These are phyloP conservation scores for Penicillium steckii DNA, from an alignment of 495 filamentous ascomycete species.

Conservation along the genomic window DNA sequence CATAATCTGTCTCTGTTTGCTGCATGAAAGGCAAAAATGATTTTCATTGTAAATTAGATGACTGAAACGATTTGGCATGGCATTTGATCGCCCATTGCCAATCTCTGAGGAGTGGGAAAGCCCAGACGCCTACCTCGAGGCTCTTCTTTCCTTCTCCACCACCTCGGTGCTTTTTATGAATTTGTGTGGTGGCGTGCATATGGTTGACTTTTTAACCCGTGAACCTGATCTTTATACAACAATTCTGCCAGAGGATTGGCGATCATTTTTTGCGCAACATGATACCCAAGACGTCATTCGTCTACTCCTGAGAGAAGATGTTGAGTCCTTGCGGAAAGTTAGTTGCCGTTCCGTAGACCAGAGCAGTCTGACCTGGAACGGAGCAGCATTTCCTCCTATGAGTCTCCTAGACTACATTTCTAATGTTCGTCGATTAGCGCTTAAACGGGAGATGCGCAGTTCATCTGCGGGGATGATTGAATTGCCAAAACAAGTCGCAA, in stretches of 20 bases:
- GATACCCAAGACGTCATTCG: constrained; percentile 74
- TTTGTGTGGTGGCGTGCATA: constrained; percentile 90
- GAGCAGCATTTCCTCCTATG: constrained; percentile 58
- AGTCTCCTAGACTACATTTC: constrained; percentile 71
- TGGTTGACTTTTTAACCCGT: constrained; percentile 92
- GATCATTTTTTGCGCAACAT: constrained; percentile 66
- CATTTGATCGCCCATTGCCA: constrained; percentile 49
- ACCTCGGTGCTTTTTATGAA: constrained; percentile 77
- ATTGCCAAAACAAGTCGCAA: constrained; percentile 66
- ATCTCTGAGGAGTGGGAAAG: constrained; percentile 53
- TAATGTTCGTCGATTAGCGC: constrained; percentile 66
- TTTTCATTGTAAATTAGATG: too few species aligned
- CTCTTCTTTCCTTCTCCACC: constrained; percentile 72
- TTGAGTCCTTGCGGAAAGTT: constrained; percentile 33
- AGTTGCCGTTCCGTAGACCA: constrained; percentile 2
- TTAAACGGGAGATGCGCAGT: constrained; percentile 59
- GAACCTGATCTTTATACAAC: constrained; percentile 74
- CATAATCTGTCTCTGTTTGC: too few species aligned
- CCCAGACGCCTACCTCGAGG: constrained; percentile 72
- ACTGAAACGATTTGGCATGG: constrained; percentile 23
- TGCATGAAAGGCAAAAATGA: too few species aligned
- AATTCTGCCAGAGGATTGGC: constrained; percentile 77
- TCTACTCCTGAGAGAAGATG: constrained; percentile 72
- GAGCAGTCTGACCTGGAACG: constrained; percentile 41
- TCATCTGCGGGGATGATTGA: constrained; percentile 30